Evolutionary conservation across 2,329 filamentous ascomycete genomes (phyloP).

Genomic region (Verticillium zaregamsianum): DNA sequence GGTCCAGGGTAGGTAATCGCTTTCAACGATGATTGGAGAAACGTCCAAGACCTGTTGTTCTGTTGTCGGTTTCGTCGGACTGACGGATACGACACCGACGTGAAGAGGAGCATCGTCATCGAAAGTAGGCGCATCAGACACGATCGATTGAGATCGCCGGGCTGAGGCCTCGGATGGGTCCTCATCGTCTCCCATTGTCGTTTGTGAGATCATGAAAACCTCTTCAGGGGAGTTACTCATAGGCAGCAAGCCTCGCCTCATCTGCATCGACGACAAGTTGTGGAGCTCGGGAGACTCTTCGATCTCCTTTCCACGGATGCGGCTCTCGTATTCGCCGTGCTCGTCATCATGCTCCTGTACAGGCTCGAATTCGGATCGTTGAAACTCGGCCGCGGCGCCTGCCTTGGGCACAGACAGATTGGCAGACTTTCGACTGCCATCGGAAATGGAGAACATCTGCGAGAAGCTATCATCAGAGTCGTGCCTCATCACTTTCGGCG

Average conservation of each 20-base stretch:
- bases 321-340: slow-evolving; percentile 39
- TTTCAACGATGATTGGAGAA: slow-evolving; percentile 44
- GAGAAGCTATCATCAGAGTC: slow-evolving; percentile 56
- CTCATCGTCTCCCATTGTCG: slow-evolving; percentile 28
- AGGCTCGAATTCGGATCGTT: slow-evolving; percentile 8
- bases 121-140: slow-evolving; percentile 4
- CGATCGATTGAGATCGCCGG: not conserved
- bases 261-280: slow-evolving; percentile 1
- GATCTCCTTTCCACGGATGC: slow-evolving; percentile 38
- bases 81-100: slow-evolving; percentile 12
- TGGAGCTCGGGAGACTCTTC: slow-evolving; percentile 13
- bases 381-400: slow-evolving; percentile 5
- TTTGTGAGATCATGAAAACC: slow-evolving; percentile 42
- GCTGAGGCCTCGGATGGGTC: slow-evolving; percentile 23
- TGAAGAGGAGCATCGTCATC: slow-evolving; percentile 12
- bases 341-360: slow-evolving; percentile 17
- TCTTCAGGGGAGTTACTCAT: slow-evolving; percentile 30
- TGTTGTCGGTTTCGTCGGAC: slow-evolving; percentile 18
- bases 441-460: slow-evolving; percentile 56
- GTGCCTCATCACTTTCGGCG: slow-evolving; percentile 33
- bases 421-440: slow-evolving; percentile 36
- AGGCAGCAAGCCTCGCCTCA: not conserved
- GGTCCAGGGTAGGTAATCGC: slow-evolving; percentile 56
- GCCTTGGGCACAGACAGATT: slow-evolving; percentile 31
- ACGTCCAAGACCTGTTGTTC: slow-evolving; percentile 30